Evolutionary conservation across 2,329 filamentous ascomycete genomes (phyloP).

Genomic region (Rhexocercosporidium sp.): DNA sequence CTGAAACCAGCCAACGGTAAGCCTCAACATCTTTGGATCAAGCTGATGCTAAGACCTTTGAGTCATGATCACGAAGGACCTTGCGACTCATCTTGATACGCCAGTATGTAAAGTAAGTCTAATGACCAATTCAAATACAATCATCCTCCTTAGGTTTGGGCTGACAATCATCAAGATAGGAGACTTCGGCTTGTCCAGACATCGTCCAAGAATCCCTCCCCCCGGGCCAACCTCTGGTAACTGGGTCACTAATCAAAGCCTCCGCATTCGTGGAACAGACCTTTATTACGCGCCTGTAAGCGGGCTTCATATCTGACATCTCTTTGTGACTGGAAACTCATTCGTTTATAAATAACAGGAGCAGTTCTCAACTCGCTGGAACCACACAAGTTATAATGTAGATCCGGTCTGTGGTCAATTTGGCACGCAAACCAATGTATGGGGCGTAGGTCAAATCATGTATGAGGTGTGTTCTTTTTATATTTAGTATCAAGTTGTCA

Average conservation of each 20-base stretch:
- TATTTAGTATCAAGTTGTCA: not conserved
- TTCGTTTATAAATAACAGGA: not conserved
- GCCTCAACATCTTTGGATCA: not conserved
- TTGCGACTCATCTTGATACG: not conserved
- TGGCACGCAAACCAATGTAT: conserved; percentile 6
- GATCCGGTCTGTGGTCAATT: not conserved
- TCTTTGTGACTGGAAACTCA: not conserved
- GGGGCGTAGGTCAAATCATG: not conserved
- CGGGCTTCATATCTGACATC: not conserved
- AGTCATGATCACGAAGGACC: not conserved
- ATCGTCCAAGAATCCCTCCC: not conserved
- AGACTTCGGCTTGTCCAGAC: not conserved
- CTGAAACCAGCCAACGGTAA: conserved; percentile 1
- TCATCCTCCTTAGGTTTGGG: not conserved
- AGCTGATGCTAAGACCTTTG: not conserved
- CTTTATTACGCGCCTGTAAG: conserved; percentile 1
- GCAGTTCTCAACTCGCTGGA: not conserved
- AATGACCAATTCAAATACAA: not conserved
- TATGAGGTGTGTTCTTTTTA: not conserved
- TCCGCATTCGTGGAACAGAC: not conserved
- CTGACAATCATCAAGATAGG: not conserved
- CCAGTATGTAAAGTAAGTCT: not conserved
- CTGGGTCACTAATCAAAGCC: not conserved
- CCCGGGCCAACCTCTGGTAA: not conserved
- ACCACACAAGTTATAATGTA: not conserved